Conservation (phyloP, 306 rosid species). For the Malus orientalis region DNA sequence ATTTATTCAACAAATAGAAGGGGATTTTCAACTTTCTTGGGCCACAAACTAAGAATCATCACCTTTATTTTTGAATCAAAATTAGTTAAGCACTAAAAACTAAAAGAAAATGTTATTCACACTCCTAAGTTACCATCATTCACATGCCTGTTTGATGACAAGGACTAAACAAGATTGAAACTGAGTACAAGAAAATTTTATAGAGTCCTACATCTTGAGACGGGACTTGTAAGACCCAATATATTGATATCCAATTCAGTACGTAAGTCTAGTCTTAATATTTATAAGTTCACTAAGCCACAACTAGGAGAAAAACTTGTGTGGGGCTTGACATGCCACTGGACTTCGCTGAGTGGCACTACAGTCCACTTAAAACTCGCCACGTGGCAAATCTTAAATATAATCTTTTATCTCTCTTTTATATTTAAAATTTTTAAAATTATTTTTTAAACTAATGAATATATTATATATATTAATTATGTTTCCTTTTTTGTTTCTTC, state of each 20-base stretch:
- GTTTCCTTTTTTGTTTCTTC: no score
- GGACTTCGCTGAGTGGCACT: no score
- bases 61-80: neutral
- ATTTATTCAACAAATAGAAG: neutral
- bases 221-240: neutral
- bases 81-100: neutral
- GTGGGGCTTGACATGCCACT: no score
- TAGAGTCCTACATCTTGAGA: neutral
- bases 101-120: neutral
- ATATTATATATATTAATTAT: no score
- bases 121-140: neutral
- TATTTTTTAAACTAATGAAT: no score
- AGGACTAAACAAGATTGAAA: neutral
- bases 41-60: neutral
- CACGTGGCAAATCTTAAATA: no score
- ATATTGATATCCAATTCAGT: neutral
- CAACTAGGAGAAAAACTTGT: no score
- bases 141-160: neutral
- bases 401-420: no score
- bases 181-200: no score
- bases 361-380: no score
- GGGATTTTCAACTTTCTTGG: slow-evolving; percentile 6
- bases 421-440: no score
- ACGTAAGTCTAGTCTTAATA: neutral
- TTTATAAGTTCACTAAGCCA: no score